Evolutionary conservation across 169 alveolate species (phyloP).

Genomic region (Besnoitia besnoiti): DNA sequence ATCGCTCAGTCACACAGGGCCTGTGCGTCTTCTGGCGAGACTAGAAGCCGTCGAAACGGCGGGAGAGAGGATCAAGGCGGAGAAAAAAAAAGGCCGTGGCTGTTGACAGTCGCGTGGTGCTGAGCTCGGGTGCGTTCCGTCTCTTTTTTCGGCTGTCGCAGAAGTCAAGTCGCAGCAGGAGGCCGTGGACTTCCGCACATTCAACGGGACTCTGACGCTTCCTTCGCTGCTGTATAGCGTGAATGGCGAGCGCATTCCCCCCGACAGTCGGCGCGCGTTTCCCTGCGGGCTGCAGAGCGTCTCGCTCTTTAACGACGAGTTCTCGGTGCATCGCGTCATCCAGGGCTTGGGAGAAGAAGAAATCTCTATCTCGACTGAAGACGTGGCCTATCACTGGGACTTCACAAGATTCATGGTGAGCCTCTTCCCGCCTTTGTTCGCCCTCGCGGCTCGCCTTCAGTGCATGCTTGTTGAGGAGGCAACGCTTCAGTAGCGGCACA

Average conservation of each 20-base stretch:
- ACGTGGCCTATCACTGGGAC: conserved; percentile 23
- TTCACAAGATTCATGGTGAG: conserved; percentile 1
- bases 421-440: too few species aligned
- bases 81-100: background rate
- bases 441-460: too few species aligned
- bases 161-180: background rate
- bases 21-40: too few species aligned
- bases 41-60: background rate
- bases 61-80: background rate
- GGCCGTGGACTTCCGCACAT: background rate
- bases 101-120: too few species aligned
- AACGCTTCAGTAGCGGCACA: too few species aligned
- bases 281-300: conserved; percentile 33
- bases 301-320: background rate
- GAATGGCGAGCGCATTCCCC: background rate
- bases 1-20: too few species aligned
- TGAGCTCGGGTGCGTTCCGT: too few species aligned
- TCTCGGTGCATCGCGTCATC: background rate
- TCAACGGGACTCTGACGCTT: conserved; percentile 12
- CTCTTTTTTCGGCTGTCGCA: background rate
- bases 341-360: background rate
- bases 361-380: background rate
- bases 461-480: too few species aligned
- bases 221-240: background rate
- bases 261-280: background rate